Evolutionary conservation across 352 stramenopile species (phyloP), one percentile per base, ranked within the genome.

Genomic region (Phytophthora melonis): DNA sequence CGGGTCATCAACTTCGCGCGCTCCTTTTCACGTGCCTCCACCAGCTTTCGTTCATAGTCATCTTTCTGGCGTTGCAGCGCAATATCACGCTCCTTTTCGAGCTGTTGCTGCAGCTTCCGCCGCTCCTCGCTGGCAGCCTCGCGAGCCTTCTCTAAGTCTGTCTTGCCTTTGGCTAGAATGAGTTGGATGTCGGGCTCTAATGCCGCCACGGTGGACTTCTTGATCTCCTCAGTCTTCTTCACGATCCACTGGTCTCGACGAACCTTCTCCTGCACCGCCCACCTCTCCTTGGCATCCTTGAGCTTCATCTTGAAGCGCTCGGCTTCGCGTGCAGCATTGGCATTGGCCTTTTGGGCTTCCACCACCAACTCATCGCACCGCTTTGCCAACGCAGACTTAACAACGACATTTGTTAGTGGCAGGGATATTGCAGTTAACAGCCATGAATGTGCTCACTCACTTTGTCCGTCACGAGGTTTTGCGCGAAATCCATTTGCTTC

Each of bases 141-240:
- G 16, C 86, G 77, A 1, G 78, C 83, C 14, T 85, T 89, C 13
- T 93, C 83, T 7, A 93, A 56, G 43, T 93, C 88, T 16, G 76
- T 83, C 74, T 93, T 95, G 27, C 87, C 86, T 58, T 92, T 92
- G 5, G 84, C 72, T 27, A 95, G 75, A 70, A 95, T 95, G 18
- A 87, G 81, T 56, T 95, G 88, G 56, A 95, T 93, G 58, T 95
- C 87, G 0, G 88, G 87, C 59, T 95, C 88, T 18, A 95, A 64
- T 5, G 88, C 87, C 53, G 89, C 86, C 19, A 95, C 81, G 0
- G 88, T 94, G 34, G 82, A 89, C 59, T 94, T 95, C 72, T 95
- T 95, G 68, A 94, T 93, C 69, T 95, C 88, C 49, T 93, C 88
- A 1, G 87, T 95, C 72, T 95, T 95, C 63, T 93, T 92, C 16